These are phyloP conservation scores for Coemansia sp. DNA, from an alignment of 192 early-diverging fungal genomes.

Conservation along the genomic window DNA sequence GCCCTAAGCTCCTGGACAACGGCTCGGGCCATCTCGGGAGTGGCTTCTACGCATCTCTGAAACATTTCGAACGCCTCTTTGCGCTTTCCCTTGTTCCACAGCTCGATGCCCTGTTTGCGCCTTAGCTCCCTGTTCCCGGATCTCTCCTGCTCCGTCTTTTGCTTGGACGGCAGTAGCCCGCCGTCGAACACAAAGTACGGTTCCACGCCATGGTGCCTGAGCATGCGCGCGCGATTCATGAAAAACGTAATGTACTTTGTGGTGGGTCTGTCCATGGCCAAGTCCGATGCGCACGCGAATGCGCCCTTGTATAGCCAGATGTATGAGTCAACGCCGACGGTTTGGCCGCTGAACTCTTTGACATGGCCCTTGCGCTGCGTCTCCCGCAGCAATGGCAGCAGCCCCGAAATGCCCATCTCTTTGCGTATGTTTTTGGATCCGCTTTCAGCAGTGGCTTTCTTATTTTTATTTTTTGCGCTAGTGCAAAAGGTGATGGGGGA, in stretches of 20 bases:
- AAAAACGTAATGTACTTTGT: constrained; percentile 83
- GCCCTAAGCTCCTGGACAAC: constrained; percentile 67
- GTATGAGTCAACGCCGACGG: constrained; percentile 89
- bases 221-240: constrained; percentile 71
- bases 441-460: no score
- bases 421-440: no score
- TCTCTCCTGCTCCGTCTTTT: constrained; percentile 69
- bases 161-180: constrained; percentile 82
- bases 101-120: constrained; percentile 57
- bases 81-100: constrained; percentile 57
- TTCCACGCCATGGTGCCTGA: constrained; percentile 67
- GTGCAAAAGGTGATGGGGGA: no score
- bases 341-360: constrained; percentile 66
- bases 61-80: constrained; percentile 73
- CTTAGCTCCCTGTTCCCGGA: constrained; percentile 57
- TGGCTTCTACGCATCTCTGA: constrained; percentile 76
- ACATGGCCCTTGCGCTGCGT: constrained; percentile 71
- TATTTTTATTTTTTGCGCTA: no score
- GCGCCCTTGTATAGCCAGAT: constrained; percentile 94
- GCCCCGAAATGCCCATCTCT: constrained; percentile 86
- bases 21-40: constrained; percentile 76
- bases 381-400: constrained; percentile 79
- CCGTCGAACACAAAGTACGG: constrained; percentile 97
- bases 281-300: constrained; percentile 80
- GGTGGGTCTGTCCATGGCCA: constrained; percentile 69